Percentiles rank a stretch among this genome's conserved stretches.
Conservation (phyloP, 306 rosid species). For the Cucurbita moschata region DNA sequence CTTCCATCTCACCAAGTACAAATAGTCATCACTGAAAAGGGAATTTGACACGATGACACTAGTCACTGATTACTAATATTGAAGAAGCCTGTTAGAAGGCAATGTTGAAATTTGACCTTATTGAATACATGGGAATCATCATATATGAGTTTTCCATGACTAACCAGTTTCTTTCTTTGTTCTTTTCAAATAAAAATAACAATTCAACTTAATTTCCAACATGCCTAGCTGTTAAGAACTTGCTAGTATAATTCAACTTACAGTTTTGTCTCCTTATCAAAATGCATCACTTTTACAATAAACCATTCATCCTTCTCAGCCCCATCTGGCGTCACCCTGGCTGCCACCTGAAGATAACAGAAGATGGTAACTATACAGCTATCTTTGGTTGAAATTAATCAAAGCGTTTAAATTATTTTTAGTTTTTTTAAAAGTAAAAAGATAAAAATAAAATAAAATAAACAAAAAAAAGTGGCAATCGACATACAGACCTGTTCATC, state of each 20-base stretch:
- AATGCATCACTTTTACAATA: conserved; percentile 87
- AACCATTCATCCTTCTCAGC: conserved; percentile 93
- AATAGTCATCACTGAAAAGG: background rate
- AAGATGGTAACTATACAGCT: conserved; percentile 9
- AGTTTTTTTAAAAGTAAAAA: background rate
- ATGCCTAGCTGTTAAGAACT: background rate
- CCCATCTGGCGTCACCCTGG: conserved; percentile 73
- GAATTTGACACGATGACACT: background rate
- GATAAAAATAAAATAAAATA: background rate
- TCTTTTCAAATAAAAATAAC: background rate
- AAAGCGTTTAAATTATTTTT: background rate
- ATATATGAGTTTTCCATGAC: background rate
- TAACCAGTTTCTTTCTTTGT: background rate
- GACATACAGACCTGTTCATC: conserved; percentile 64
- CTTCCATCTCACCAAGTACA: background rate
- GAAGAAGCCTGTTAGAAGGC: background rate
- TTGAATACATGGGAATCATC: background rate
- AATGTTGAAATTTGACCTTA: background rate
- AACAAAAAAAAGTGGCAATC: background rate
- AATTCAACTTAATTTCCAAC: background rate
- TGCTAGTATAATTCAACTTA: conserved; percentile 27
- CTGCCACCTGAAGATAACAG: conserved; percentile 66
- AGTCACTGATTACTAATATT: background rate
- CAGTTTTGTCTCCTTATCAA: conserved; percentile 88
- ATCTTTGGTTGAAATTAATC: background rate